Conservation (phyloP, 1,284 basidiomycete species). For the Irpex sp. region DNA sequence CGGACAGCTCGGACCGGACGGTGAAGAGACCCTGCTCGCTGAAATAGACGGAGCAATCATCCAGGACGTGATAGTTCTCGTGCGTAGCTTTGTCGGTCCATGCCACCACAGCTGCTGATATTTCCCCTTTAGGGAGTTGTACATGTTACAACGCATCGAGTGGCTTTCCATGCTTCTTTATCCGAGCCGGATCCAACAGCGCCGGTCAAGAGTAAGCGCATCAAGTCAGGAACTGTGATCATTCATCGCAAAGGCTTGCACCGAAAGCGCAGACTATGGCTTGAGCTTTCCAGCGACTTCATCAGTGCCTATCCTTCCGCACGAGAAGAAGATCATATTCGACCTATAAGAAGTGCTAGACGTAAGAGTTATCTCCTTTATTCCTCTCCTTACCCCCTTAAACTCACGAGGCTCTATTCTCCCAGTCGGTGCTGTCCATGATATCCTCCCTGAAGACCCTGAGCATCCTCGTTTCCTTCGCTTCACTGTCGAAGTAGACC, state of each 20-base stretch:
- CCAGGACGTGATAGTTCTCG: constrained; percentile 47
- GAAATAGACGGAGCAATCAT: constrained; percentile 52
- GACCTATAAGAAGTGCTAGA: constrained; percentile 50
- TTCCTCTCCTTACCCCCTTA: background rate
- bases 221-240: constrained; percentile 53
- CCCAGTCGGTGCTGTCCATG: constrained; percentile 40
- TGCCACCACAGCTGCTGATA: background rate
- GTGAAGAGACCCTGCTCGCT: constrained; percentile 45
- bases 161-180: constrained; percentile 64
- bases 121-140: constrained; percentile 45
- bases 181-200: constrained; percentile 41
- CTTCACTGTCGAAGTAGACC: constrained; percentile 32
- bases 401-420: constrained; percentile 2
- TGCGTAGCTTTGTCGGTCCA: constrained; percentile 23
- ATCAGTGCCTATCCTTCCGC: constrained; percentile 55
- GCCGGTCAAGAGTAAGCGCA: constrained; percentile 28
- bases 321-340: constrained; percentile 49
- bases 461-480: constrained; percentile 39
- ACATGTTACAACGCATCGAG: constrained; percentile 62
- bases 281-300: constrained; percentile 63
- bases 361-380: constrained; percentile 42
- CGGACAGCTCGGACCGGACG: constrained; percentile 36
- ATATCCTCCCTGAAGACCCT: constrained; percentile 40
- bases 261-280: constrained; percentile 53
- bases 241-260: constrained; percentile 44